Evolutionary conservation across 257 asterid genomes (phyloP).

Genomic region (Solanum peruvianum): DNA sequence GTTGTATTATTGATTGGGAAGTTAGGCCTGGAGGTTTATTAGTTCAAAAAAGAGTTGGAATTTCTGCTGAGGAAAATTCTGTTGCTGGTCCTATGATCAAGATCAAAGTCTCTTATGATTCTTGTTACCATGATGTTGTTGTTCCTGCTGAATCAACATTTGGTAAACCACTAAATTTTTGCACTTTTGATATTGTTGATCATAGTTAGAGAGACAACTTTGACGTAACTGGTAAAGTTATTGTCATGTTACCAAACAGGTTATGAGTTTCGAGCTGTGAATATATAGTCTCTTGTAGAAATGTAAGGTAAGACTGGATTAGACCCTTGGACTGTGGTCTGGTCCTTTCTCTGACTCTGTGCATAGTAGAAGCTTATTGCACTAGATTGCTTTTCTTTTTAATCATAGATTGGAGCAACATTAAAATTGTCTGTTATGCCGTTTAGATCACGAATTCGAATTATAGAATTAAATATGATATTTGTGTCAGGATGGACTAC

Average conservation of each 20-base stretch:
- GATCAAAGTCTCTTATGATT: constrained; percentile 15
- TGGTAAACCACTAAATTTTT: constrained; percentile 4
- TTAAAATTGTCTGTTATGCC: background rate
- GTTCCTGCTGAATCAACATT: constrained; percentile 19
- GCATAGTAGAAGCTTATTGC: background rate
- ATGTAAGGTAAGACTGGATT: too few relatives aligned
- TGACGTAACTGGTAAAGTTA: background rate
- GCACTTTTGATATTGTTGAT: background rate
- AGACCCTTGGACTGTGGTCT: background rate
- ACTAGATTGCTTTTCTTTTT: background rate
- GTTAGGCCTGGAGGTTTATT: constrained; percentile 23
- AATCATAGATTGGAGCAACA: too few relatives aligned
- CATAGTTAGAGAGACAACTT: background rate
- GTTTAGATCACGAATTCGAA: background rate
- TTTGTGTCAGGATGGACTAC: background rate
- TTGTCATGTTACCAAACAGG: background rate
- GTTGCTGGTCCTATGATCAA: constrained; percentile 13
- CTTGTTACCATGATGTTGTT: constrained; percentile 9
- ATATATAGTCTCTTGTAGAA: background rate
- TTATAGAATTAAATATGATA: too few relatives aligned
- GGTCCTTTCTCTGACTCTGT: background rate
- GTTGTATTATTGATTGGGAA: constrained; percentile 16
- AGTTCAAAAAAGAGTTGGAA: constrained; percentile 14
- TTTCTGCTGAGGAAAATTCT: background rate
- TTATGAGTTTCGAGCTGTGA: background rate